Percentiles rank a stretch among this genome's conserved stretches.
These are phyloP conservation scores for Cichorium intybus DNA, from an alignment of 140 eudicot species.

Conservation along the genomic window DNA sequence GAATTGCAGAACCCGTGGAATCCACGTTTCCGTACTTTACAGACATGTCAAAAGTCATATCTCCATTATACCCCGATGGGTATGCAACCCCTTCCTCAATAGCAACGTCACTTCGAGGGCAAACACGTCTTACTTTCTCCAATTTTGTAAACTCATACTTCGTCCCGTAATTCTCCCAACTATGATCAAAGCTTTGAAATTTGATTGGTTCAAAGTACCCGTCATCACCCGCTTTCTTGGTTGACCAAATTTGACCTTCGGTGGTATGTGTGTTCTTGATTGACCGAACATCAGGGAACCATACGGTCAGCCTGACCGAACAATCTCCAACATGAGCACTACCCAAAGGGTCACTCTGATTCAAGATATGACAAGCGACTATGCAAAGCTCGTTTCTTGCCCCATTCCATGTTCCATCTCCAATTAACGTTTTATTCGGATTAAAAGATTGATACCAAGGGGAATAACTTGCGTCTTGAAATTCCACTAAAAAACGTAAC, in stretches of 20 bases:
- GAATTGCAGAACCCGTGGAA: slow-evolving; percentile 44
- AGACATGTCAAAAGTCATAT: slow-evolving; percentile 35
- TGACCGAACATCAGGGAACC: slow-evolving; percentile 46
- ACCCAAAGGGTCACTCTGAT: slow-evolving; percentile 22
- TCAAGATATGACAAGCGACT: slow-evolving; percentile 47
- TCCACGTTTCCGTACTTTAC: slow-evolving; percentile 20
- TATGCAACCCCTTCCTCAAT: slow-evolving; percentile 20
- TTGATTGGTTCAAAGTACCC: slow-evolving; percentile 36
- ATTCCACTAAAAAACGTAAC: slow-evolving; percentile 34
- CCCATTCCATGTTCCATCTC: slow-evolving; percentile 39
- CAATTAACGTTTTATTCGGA: slow-evolving; percentile 19
- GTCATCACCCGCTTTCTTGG: slow-evolving; percentile 24
- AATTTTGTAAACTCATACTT: slow-evolving; percentile 49
- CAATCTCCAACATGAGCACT: slow-evolving; percentile 55
- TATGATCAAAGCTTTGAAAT: slow-evolving; percentile 31
- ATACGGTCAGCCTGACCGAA: slow-evolving; percentile 48
- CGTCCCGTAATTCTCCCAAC: slow-evolving; percentile 18
- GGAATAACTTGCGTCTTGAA: slow-evolving; percentile 29
- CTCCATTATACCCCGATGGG: slow-evolving; percentile 27
- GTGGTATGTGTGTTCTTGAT: slow-evolving; percentile 32
- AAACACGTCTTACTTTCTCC: slow-evolving; percentile 33
- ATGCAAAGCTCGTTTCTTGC: slow-evolving; percentile 36
- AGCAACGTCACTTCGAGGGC: slow-evolving; percentile 14
- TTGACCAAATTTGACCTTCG: slow-evolving; percentile 59
- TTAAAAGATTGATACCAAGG: slow-evolving; percentile 21